A percentile compares a stretch with the other conserved stretches of the same genome.
Conservation (phyloP, 495 filamentous ascomycete genomes). For the Tetracladium marchalianum region DNA sequence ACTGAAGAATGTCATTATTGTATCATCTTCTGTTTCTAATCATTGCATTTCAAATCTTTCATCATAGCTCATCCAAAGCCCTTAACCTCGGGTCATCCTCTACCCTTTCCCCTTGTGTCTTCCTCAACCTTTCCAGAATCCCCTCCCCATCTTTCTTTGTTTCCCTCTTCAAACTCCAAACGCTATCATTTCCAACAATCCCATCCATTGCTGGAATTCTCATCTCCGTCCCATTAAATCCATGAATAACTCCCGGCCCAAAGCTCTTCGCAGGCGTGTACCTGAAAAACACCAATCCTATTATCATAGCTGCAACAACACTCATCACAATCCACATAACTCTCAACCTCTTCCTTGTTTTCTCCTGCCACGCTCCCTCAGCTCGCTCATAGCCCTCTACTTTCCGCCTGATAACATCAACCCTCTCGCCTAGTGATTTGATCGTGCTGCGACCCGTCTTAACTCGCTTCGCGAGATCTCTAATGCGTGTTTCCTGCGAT, state of each 20-base stretch:
- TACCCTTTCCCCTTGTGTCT: background rate
- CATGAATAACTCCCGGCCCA: background rate
- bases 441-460: slow-evolving; percentile 52
- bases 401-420: slow-evolving; percentile 51
- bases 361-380: slow-evolving; percentile 64
- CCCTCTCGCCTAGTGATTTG: slow-evolving; percentile 50
- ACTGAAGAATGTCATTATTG: background rate
- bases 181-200: slow-evolving; percentile 6
- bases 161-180: slow-evolving; percentile 7
- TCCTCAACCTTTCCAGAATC: background rate
- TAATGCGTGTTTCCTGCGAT: slow-evolving; percentile 59
- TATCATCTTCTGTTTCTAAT: background rate
- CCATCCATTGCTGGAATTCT: slow-evolving; percentile 9
- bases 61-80: slow-evolving; percentile 26
- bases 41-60: background rate
- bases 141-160: slow-evolving; percentile 2
- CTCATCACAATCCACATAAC: slow-evolving; percentile 48
- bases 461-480: slow-evolving; percentile 56
- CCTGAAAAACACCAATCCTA: slow-evolving; percentile 28
- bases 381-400: slow-evolving; percentile 64
- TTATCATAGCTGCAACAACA: slow-evolving; percentile 31
- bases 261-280: slow-evolving; percentile 7
- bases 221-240: slow-evolving; percentile 4
- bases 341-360: slow-evolving; percentile 49
- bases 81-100: slow-evolving; percentile 18